Evolutionary conservation across 495 filamentous ascomycete genomes (phyloP), one percentile per base, ranked within the genome.

Genomic region (Echria macrotheca): DNA sequence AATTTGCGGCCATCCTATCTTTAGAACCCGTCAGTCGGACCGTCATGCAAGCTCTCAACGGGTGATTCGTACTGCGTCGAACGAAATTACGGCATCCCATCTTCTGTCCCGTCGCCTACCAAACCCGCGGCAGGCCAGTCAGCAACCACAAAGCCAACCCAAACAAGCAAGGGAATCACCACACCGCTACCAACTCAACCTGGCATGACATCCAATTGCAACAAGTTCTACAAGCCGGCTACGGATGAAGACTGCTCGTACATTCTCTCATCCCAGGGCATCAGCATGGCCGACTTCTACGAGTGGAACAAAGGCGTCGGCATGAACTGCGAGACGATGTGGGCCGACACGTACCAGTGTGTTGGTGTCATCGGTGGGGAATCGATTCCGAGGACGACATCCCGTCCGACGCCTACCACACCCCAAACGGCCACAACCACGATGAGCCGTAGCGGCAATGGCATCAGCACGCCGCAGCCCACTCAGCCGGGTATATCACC

Each of bases 401-500:
- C 28, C 6, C 28, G 7, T 6, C 6, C 28, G 28, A 29, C 6
- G 26, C 12, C 26, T 29, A 24, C 38, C 38, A 41, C 38, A 10
- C 10, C 38, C 17, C 10, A 2, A 8, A 1, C 38, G 11, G 21
- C 10, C 8, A 21, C 38, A 17, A 22, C 15, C 17, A 41, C 38
- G 10, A 41, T 21, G 8, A 41, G 18, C 38, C 9, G 18, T 3
- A 5, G 6, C 8, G 38, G 38, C 1, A 41, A 41, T 21, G 38
- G 38, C 22, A 25, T 41, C 18, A 14, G 8, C 18, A 41, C 38
- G 17, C 38, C 38, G 6, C 10, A 7, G 38, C 38, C 38, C 18
- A 21, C 18, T 17, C 15, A 22, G 61, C 58, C 65, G 2, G 66
- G 66, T 21, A 63, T 69, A 38, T 55, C 57, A 12, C 41, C 18